Evolutionary conservation across 1,284 basidiomycete genomes (phyloP), one percentile per base, ranked within the genome.

Genomic region (Leccinum cinnamomeum): DNA sequence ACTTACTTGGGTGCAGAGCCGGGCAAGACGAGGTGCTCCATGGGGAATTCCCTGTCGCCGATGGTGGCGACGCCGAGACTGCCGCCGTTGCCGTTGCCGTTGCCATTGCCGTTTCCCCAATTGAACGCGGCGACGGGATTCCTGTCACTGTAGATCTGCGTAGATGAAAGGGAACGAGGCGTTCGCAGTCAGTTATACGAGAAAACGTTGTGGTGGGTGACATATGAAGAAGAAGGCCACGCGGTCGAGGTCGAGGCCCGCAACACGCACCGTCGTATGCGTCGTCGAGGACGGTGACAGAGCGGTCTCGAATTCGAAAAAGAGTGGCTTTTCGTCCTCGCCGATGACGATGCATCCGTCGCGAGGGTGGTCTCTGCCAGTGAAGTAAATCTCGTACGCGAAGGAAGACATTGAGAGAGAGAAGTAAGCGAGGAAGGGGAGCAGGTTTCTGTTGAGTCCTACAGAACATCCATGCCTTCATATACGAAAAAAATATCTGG

Each of bases 341-440:
- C 88, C 87, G 64, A 90, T 89, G 77, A 90, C 78, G 64, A 86
- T 81, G 72, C 85, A 88, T 62, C 79, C 80, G 66, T 84, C 73
- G 46, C 87, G 83, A 46, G 87, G 87, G 76, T 90, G 82, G 70
- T 86, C 85, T 70, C 77, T 78, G 62, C 87, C 85, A 56, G 87
- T 87, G 79, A 90, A 91, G 76, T 84, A 89, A 33, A 91, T 77
- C 70, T 86, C 80, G 73, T 82, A 84, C 62, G 79, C 76, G 61
- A 77, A 76, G 65, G 25, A 3, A 48, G 69, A 60, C 76, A 77
- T 74, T 53, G 58, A 18, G 56, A 50, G 44, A 46, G 30, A 28
- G 25, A 53, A 28, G 48, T 8, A n/a, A 51, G 5, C 48, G 18
- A 37, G 16, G 25, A 25, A 16, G 33, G 12, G 35, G 56, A 53